phyloP scores from a whole-genome alignment of 257 asterid genomes.

The Fraxinus cuspidata region DNA sequence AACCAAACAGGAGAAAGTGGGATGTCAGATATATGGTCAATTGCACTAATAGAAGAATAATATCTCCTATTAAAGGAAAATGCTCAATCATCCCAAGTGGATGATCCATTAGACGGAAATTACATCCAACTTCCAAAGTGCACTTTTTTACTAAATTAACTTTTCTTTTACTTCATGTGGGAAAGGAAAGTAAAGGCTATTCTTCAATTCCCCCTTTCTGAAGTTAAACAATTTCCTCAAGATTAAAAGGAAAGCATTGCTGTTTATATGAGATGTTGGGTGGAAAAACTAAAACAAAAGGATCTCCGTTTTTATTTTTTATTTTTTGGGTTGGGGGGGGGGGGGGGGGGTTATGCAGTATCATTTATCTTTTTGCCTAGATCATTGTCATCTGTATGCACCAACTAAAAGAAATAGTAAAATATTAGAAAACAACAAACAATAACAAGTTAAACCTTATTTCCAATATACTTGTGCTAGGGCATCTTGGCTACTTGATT shows the following conservation, averaged over 20 bases:
- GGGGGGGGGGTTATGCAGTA: background rate
- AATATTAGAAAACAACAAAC: background rate
- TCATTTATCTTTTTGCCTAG: background rate
- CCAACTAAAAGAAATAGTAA: background rate
- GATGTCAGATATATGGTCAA: background rate
- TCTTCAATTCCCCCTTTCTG: background rate
- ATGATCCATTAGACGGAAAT: background rate
- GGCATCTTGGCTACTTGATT: background rate
- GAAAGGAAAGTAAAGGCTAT: background rate
- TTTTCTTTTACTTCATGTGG: background rate
- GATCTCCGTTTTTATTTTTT: background rate
- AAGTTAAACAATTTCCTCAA: background rate
- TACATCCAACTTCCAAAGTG: background rate
- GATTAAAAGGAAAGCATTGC: no score
- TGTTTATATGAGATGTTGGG: background rate
- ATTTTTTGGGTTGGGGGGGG: background rate
- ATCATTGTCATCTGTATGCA: background rate
- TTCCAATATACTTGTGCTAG: background rate
- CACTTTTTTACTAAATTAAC: background rate
- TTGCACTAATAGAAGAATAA: background rate
- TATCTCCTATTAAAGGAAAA: background rate
- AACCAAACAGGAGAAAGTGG: background rate
- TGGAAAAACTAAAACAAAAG: background rate
- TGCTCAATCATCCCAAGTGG: background rate
- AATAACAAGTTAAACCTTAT: background rate